Evolutionary conservation across 2,329 filamentous ascomycete genomes (phyloP).

Genomic region (Calonectria pseudoreteaudii): DNA sequence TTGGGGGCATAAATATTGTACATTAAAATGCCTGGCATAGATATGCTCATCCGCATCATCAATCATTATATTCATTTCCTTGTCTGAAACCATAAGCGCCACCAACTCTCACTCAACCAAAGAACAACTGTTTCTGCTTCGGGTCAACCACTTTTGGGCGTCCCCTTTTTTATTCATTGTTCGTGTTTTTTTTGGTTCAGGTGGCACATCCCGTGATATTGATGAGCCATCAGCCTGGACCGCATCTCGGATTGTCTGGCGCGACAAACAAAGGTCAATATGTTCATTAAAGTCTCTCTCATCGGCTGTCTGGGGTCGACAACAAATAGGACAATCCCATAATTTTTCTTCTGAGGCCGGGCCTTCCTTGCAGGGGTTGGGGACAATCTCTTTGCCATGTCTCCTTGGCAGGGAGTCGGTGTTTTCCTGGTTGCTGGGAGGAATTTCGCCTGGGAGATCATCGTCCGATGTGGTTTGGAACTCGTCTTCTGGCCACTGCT

Average conservation of each 20-base stretch:
- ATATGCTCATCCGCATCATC: conserved; percentile 12
- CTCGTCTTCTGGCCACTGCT: conserved; percentile 76
- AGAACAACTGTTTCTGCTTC: conserved; percentile 65
- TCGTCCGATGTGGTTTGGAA: conserved; percentile 51
- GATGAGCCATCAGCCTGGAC: conserved; percentile 66
- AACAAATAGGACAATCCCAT: conserved; percentile 93
- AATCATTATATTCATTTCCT: conserved; percentile 17
- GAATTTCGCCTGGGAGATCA: conserved; percentile 21
- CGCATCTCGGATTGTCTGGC: conserved; percentile 85
- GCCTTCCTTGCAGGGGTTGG: conserved; percentile 54
- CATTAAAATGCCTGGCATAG: not conserved
- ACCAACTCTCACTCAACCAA: conserved; percentile 51
- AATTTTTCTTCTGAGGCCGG: conserved; percentile 57
- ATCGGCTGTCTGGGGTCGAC: conserved; percentile 78
- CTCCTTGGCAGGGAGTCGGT: conserved; percentile 26
- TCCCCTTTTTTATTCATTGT: conserved; percentile 51
- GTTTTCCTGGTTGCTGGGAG: conserved; percentile 23
- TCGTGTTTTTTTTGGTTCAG: conserved; percentile 53
- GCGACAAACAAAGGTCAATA: conserved; percentile 90
- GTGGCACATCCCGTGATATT: conserved; percentile 45
- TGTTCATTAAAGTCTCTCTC: conserved; percentile 89
- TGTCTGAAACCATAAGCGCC: not conserved
- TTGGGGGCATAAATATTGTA: not conserved
- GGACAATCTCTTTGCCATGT: conserved; percentile 65
- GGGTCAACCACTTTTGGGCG: conserved; percentile 53